Percentiles rank a stretch among this genome's conserved stretches.
phyloP scores from a whole-genome alignment of 2,329 filamentous ascomycete species.

The Colletotrichum tropicale region DNA sequence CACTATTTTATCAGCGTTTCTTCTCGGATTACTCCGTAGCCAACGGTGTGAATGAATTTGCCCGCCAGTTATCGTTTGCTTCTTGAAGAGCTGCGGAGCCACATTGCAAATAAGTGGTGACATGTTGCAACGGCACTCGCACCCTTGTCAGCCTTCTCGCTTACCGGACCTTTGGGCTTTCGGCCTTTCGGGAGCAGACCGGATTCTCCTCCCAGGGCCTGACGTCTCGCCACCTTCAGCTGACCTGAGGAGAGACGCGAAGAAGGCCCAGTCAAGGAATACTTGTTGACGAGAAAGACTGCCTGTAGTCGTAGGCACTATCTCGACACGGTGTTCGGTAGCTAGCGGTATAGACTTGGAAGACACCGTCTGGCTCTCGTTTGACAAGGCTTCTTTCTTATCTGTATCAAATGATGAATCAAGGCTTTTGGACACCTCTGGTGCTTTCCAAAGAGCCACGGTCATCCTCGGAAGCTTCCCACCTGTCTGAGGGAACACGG shows the following conservation, averaged over 20 bases:
- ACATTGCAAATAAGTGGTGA: no score
- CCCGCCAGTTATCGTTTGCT: no score
- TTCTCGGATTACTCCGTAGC: no score
- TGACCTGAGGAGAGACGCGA: neutral
- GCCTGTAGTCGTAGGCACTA: neutral
- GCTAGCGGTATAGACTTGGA: neutral
- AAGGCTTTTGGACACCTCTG: neutral
- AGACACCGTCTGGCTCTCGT: neutral
- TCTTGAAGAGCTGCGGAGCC: no score
- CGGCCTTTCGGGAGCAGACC: no score
- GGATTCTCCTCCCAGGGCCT: no score
- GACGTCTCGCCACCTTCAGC: no score
- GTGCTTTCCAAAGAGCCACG: neutral
- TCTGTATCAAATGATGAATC: neutral
- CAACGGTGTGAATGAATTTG: no score
- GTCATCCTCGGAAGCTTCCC: neutral
- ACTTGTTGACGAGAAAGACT: neutral
- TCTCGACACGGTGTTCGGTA: neutral
- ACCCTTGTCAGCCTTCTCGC: no score
- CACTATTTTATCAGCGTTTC: no score
- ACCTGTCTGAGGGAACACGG: neutral
- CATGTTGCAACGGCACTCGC: no score
- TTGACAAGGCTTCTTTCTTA: neutral
- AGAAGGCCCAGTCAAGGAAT: neutral
- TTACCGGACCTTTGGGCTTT: no score